These are phyloP conservation scores for Blastomyces parvus DNA, from an alignment of 2,329 filamentous ascomycete genomes.

Conservation along the genomic window DNA sequence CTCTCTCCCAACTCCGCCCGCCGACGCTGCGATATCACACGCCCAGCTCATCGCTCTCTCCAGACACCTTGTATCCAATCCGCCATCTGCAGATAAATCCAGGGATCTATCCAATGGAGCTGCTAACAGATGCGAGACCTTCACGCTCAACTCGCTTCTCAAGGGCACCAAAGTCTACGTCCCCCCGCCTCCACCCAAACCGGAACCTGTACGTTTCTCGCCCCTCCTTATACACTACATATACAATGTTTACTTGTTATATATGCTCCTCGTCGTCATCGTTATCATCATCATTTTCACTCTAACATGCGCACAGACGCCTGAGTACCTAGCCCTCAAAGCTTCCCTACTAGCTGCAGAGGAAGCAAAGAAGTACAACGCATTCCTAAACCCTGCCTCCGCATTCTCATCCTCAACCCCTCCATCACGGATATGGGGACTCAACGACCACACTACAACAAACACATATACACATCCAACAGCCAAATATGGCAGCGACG, in stretches of 20 bases:
- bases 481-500: not conserved
- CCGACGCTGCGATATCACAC: constrained; percentile 34
- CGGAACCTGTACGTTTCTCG: constrained; percentile 52
- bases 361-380: constrained; percentile 71
- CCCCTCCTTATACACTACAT: not conserved
- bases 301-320: constrained; percentile 46
- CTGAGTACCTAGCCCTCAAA: constrained; percentile 84
- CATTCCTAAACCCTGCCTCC: constrained; percentile 58
- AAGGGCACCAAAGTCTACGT: constrained; percentile 62
- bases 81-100: not conserved
- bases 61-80: constrained; percentile 19
- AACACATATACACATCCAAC: not conserved
- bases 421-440: constrained; percentile 14
- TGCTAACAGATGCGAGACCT: not conserved
- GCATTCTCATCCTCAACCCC: constrained; percentile 25
- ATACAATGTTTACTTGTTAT: not conserved
- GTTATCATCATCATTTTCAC: not conserved
- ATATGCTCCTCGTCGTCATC: too few relatives aligned
- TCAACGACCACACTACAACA: constrained; percentile 1
- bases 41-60: constrained; percentile 32
- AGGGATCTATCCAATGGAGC: not conserved
- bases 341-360: constrained; percentile 70
- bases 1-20: constrained; percentile 25
- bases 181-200: constrained; percentile 70
- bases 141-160: constrained; percentile 44